Evolutionary conservation across 805 yeast genomes (phyloP).

Genomic region (Ogataea wickerhamii): DNA sequence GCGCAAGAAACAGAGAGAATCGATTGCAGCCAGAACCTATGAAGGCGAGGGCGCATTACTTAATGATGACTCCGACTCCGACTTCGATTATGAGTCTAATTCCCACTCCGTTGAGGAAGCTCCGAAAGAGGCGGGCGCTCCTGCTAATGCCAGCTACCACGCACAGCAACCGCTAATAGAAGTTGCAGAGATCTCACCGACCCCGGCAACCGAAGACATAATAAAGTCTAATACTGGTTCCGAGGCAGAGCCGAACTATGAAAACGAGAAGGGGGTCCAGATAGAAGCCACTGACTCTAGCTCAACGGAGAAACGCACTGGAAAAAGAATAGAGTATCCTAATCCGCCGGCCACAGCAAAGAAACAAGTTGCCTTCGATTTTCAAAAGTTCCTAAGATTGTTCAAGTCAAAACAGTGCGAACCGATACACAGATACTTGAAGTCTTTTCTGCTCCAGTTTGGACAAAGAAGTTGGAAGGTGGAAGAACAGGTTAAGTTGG

Average conservation of each 20-base stretch:
- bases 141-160: background rate
- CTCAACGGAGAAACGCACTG: constrained; percentile 1
- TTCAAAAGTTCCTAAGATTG: constrained; percentile 71
- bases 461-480: constrained; percentile 65
- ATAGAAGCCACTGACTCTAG: background rate
- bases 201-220: background rate
- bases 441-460: constrained; percentile 80
- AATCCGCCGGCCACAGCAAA: constrained; percentile 29
- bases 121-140: background rate
- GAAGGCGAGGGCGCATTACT: constrained; percentile 20
- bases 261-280: background rate
- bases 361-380: constrained; percentile 58
- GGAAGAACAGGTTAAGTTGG: constrained; percentile 72
- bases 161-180: background rate
- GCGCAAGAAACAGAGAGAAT: constrained; percentile 5
- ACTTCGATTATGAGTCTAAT: constrained; percentile 6
- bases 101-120: constrained; percentile 1
- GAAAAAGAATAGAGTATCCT: constrained; percentile 21
- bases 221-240: no score
- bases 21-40: constrained; percentile 23
- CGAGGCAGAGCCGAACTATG: background rate
- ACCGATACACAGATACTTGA: constrained; percentile 81
- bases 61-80: constrained; percentile 17
- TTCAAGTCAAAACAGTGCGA: constrained; percentile 76
- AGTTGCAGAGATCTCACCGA: background rate